Percentiles rank a stretch among this genome's conserved stretches.
phyloP scores from a whole-genome alignment of 345 rosid genomes.

The Citrus sp. region DNA sequence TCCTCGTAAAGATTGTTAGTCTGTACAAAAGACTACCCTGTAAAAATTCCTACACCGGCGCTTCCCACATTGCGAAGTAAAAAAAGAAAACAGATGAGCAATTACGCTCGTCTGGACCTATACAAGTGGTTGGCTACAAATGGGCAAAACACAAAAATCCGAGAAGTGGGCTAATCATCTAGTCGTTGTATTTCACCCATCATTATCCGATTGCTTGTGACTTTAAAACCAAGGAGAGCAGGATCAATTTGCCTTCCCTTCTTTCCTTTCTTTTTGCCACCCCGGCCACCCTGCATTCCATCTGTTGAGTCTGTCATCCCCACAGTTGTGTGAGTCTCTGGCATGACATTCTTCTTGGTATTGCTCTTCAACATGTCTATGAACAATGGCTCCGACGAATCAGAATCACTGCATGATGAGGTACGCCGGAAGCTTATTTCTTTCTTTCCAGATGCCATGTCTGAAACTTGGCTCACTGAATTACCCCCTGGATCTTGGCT shows the following conservation, averaged over 20 bases:
- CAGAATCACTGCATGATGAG: conserved; percentile 32
- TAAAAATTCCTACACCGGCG: neutral
- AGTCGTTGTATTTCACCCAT: conserved; percentile 84
- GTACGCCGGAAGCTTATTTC: conserved; percentile 22
- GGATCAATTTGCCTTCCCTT: conserved; percentile 89
- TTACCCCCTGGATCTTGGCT: conserved; percentile 17
- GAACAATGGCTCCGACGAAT: conserved; percentile 38
- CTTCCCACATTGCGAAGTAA: neutral
- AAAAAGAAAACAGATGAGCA: neutral
- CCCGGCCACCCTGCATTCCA: conserved; percentile 28
- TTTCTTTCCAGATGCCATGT: conserved; percentile 23
- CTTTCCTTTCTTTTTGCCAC: conserved; percentile 86
- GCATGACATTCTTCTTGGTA: conserved; percentile 21
- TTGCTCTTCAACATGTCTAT: conserved; percentile 46
- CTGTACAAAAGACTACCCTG: conserved; percentile 19
- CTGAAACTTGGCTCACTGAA: conserved; percentile 20
- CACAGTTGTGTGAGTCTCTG: conserved; percentile 9
- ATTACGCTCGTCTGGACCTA: conserved; percentile 20
- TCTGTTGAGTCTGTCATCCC: conserved; percentile 25
- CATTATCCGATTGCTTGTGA: conserved; percentile 86
- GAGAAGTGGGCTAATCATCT: conserved; percentile 46
- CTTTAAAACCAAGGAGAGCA: conserved; percentile 87
- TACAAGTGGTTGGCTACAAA: conserved; percentile 20
- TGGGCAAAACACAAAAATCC: conserved; percentile 13
- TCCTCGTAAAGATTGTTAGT: conserved; percentile 1